A percentile compares a stretch with the other conserved stretches of the same genome.
phyloP scores from a whole-genome alignment of 2,329 filamentous ascomycete genomes.

The Colletotrichum spinosum region DNA sequence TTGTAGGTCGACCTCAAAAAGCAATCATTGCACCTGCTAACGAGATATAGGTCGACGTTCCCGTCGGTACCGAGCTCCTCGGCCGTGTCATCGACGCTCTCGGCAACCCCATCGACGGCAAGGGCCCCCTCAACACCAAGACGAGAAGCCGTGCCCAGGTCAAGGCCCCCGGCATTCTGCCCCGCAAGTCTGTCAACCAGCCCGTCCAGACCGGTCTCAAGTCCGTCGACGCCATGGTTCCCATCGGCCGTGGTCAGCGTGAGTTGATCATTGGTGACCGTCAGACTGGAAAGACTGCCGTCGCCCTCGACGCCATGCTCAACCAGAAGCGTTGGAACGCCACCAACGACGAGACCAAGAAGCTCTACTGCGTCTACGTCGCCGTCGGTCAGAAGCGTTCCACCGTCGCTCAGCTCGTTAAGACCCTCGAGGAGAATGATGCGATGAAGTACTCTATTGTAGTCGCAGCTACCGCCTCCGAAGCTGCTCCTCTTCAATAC shows the following conservation, averaged over 20 bases:
- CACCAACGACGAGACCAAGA: conserved; percentile 88
- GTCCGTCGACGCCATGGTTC: conserved; percentile 99
- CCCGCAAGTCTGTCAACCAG: conserved; percentile 96
- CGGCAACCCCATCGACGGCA: conserved; percentile 99
- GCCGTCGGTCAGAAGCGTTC: conserved; percentile 99
- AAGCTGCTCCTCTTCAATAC: conserved; percentile 95
- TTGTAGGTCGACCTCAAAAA: conserved; percentile 73
- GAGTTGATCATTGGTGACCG: conserved; percentile 99
- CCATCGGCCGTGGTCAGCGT: conserved; percentile 99
- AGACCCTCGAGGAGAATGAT: conserved; percentile 99
- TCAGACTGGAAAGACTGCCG: conserved; percentile 99
- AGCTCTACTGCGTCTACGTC: conserved; percentile 99
- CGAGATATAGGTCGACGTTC: conserved; percentile 85
- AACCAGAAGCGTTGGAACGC: conserved; percentile 99
- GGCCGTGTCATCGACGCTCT: conserved; percentile 99
- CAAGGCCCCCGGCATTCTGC: conserved; percentile 98
- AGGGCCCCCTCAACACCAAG: conserved; percentile 94
- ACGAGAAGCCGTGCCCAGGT: conserved; percentile 96
- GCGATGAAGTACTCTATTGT: conserved; percentile 98
- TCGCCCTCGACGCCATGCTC: conserved; percentile 96
- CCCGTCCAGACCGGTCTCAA: conserved; percentile 99
- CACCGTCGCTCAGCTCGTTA: conserved; percentile 98
- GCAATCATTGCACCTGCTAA: conserved; percentile 40
- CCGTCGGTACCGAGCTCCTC: conserved; percentile 91
- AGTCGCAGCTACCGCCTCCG: conserved; percentile 95